Base-by-base conservation (phyloP, 805 yeast species). In the Blastobotrys muscicola region DNA sequence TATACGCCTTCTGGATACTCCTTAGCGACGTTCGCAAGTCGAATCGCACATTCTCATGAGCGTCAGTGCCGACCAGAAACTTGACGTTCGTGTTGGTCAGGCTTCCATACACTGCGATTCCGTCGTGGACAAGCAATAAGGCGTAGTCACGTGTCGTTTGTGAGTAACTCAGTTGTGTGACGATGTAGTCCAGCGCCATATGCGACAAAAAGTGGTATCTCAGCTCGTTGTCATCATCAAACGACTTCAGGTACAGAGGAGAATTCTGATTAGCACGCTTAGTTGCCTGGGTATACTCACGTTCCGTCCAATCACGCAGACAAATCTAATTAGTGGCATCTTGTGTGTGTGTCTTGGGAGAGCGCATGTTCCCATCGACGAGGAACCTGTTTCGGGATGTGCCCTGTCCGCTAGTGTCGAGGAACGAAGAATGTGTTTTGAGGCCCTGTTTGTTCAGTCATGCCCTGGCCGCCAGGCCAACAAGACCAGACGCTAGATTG, bases 41-140 rank as follows among this genome's bases (percentile, higher is more conserved):
- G 26, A 39, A 43, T 15, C 48, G 37, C 33, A 44, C 39, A 20
- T 45, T 50, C 9, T 51, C 56, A 11, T 49, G 51, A 13, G 65
- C 57, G 36, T 55, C 56, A 10, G 53, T 39, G 11, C 66, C 68
- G 6, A 63, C 45, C 7, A 63, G 42, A 10, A 58, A 42, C 42
- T 58, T 62, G 13, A 56, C 52, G 11, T 53, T 52, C 2, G 68
- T 63, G 45, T 63, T 63, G 2, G 63, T 45, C 8, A 62, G 48
- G 32, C 55, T 42, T 4, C 65, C 66, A 36, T 63, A 63, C 2
- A 62, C 66, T 1, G 66, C 65, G 5, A 61, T 50, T 6, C 65
- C 65, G 29, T 62, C 64, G 40, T 61, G 66, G 2, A 59, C 56
- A 20, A 62, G 42, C 31, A 61, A 49, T 33, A 59, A 40, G 3